Percentiles rank a stretch among this genome's conserved stretches.
Evolutionary conservation across 495 filamentous ascomycete species (phyloP).

Genomic region (Amphirosellinia nigrospora): DNA sequence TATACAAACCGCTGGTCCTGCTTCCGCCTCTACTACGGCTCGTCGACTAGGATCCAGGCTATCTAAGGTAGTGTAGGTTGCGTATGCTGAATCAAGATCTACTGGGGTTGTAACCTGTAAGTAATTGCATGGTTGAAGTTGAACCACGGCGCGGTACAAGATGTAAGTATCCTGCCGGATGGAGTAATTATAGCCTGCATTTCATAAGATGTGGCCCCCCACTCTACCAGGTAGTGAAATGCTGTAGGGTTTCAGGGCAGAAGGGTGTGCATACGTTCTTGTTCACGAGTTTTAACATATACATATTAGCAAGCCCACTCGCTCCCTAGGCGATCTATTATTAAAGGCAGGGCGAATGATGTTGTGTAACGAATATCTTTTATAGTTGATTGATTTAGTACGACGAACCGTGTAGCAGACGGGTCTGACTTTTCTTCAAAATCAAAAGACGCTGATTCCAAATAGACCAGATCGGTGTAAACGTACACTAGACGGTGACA

Average conservation of each 20-base stretch:
- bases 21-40: background rate
- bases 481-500: background rate
- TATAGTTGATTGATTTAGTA: background rate
- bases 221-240: slow-evolving; percentile 23
- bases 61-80: too few species aligned
- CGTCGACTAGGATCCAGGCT: too few species aligned
- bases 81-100: slow-evolving; percentile 5
- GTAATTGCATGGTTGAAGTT: background rate
- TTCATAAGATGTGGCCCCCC: slow-evolving; percentile 16
- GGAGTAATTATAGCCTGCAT: slow-evolving; percentile 22
- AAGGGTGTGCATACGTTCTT: slow-evolving; percentile 21
- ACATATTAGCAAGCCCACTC: slow-evolving; percentile 16
- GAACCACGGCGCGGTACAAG: background rate
- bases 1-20: background rate
- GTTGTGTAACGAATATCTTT: slow-evolving; percentile 5
- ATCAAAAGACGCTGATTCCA: background rate
- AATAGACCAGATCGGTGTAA: background rate
- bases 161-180: slow-evolving; percentile 17
- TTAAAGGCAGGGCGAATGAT: background rate
- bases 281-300: slow-evolving; percentile 24
- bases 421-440: background rate
- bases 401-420: background rate
- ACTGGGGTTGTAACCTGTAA: background rate
- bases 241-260: slow-evolving; percentile 27
- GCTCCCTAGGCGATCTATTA: background rate